Evolutionary conservation across 768 basidiomycete species (phyloP), one percentile per base, ranked within the genome.

Genomic region (Podaxis pistillaris): DNA sequence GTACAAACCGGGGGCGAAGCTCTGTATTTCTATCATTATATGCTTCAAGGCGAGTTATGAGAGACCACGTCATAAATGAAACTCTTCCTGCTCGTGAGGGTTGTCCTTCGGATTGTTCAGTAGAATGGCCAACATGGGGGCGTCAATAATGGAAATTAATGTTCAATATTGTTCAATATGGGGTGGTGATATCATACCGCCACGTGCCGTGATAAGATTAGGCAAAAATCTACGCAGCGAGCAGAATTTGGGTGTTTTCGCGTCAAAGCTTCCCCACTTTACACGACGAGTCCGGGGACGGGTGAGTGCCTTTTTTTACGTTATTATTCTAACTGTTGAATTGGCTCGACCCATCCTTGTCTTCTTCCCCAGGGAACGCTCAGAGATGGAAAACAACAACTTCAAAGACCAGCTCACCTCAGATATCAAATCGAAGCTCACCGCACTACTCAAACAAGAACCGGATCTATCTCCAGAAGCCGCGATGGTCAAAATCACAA

Each of bases 401-500:
- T 67, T 66, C 36, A 68, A 69, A 19, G 38, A 67, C 49, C 69
- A 65, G 26, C 46, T 76, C 52, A 66, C 69, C 40, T 63, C 59
- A 36, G 72, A 75, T 26, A 65, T 77, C 54, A 66, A 67, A 17
- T 53, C 64, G 40, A 68, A 69, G 3, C 56, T 75, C 13, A 63
- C 63, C 2, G 65, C 69, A 5, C 68, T 73, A 2, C 68, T 79
- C 52, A 58, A 50, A 13, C 68, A 68, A 33, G 72, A 75, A 37
- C 72, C 73, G 1, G 66, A 68, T 22, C 60, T 78, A 37, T 70
- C 70, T 9, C 58, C 66, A 55, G 50, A 70, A 44, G 67, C 72
- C 47, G 78, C 79, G 2, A 70, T 79, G 69, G 67, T 60, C 19
- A 67, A 72, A 64, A 74, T 78, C 28, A 70, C 75, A 6, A 64